A percentile compares a stretch with the other conserved stretches of the same genome.
Conservation (phyloP, 805 yeast species). For the Alloascoidea hylecoeti region DNA sequence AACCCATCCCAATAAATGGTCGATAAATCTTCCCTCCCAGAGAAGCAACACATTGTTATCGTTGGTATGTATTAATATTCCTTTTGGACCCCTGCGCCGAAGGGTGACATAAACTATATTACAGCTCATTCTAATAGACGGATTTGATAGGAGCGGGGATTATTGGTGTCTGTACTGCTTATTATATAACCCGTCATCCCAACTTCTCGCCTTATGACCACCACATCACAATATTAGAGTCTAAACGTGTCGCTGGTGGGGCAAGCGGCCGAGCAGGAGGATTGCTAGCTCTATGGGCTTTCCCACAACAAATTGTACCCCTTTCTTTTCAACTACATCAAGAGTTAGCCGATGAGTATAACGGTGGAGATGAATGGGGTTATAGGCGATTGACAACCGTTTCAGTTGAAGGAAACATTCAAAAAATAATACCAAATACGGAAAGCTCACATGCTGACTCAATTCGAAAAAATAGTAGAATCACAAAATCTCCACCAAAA, state of each 20-base stretch:
- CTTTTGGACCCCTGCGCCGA: too few relatives aligned
- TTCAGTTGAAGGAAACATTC: conserved; percentile 66
- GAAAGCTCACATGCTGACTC: too few relatives aligned
- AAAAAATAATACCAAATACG: too few relatives aligned
- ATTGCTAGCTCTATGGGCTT: conserved; percentile 87
- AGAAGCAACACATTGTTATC: conserved; percentile 71
- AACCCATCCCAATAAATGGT: too few relatives aligned
- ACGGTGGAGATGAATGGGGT: conserved; percentile 88
- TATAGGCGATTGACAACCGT: conserved; percentile 81
- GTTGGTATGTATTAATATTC: conserved; percentile 57
- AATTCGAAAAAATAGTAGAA: neutral
- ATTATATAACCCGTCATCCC: conserved; percentile 74
- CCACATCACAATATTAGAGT: conserved; percentile 76
- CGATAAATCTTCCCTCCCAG: too few relatives aligned
- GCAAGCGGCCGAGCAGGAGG: conserved; percentile 99
- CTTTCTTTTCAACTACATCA: conserved; percentile 77
- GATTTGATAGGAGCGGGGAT: conserved; percentile 63
- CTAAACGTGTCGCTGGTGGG: conserved; percentile 91
- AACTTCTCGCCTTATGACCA: conserved; percentile 56
- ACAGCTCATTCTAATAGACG: too few relatives aligned
- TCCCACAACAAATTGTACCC: conserved; percentile 89
- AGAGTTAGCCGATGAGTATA: conserved; percentile 60
- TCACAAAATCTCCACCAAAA: too few relatives aligned
- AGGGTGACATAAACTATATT: too few relatives aligned
- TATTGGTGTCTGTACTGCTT: conserved; percentile 91